phyloP scores from a whole-genome alignment of 208 protist genomes.

The Naegleria lovaniensis region DNA sequence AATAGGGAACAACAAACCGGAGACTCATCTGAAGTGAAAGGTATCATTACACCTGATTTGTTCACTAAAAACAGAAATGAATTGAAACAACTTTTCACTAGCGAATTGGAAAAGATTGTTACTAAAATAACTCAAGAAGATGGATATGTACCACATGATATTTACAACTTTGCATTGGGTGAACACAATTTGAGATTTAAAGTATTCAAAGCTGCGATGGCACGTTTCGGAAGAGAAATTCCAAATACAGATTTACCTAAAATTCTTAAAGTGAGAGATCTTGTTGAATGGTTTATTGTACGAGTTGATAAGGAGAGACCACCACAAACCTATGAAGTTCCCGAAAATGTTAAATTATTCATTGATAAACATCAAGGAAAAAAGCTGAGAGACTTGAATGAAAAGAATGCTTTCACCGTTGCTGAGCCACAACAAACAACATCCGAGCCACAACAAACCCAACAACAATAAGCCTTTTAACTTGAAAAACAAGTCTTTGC shows the following conservation, averaged over 20 bases:
- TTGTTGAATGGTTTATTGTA: background rate
- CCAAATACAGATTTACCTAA: conserved; percentile 9
- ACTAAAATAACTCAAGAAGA: conserved; percentile 17
- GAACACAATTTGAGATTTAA: background rate
- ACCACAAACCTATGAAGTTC: background rate
- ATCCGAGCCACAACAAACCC: background rate
- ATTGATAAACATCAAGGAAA: conserved; percentile 6
- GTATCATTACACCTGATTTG: background rate
- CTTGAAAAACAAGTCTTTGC: no score
- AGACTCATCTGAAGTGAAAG: background rate
- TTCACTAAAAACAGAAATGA: background rate
- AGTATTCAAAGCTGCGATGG: background rate
- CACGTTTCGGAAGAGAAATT: conserved; percentile 2
- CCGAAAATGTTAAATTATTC: conserved; percentile 22
- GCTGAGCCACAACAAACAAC: background rate
- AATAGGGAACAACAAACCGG: background rate
- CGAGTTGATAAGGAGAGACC: background rate
- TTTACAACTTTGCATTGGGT: background rate
- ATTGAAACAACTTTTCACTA: background rate
- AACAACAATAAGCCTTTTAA: no score
- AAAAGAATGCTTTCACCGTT: background rate
- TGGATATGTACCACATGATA: background rate
- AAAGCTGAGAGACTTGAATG: background rate
- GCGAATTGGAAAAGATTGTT: background rate
- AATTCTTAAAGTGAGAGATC: background rate